A percentile compares a stretch with the other conserved stretches of the same genome.
These are phyloP conservation scores for Corrigiola litoralis DNA, from an alignment of 179 eudicot species.

Conservation along the genomic window DNA sequence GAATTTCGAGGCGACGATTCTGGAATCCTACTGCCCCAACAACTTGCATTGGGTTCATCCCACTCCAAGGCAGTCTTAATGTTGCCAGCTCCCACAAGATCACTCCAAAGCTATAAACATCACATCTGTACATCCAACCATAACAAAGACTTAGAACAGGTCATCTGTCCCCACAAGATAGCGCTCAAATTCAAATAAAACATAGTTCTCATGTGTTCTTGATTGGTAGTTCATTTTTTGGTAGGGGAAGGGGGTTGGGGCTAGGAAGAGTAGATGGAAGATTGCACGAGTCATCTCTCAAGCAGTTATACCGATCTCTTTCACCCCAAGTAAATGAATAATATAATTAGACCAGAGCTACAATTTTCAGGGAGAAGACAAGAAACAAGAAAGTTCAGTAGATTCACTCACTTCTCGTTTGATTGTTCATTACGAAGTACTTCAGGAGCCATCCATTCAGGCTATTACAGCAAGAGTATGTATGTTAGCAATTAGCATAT, in stretches of 20 bases:
- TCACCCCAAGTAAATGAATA: too few species aligned
- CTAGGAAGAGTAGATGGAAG: too few species aligned
- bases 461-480: constrained; percentile 40
- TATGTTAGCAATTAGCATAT: constrained; percentile 20
- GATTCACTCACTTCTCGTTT: constrained; percentile 98
- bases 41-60: constrained; percentile 99
- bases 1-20: constrained; percentile 85
- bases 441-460: constrained; percentile 99
- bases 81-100: constrained; percentile 98
- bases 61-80: constrained; percentile 90
- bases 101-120: constrained; percentile 95
- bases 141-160: neutral
- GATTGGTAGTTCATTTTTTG: too few species aligned
- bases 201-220: too few species aligned
- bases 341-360: too few species aligned
- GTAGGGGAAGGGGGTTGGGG: too few species aligned
- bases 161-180: neutral
- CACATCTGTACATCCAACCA: constrained; percentile 63
- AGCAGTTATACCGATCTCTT: too few species aligned
- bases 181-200: too few species aligned
- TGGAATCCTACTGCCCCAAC: constrained; percentile 99
- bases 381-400: constrained; percentile 6
- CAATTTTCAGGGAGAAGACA: constrained; percentile 1
- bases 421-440: constrained; percentile 98
- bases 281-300: too few species aligned